Conservation (phyloP, 495 filamentous ascomycete genomes). For the Aspergillus avenaceus region DNA sequence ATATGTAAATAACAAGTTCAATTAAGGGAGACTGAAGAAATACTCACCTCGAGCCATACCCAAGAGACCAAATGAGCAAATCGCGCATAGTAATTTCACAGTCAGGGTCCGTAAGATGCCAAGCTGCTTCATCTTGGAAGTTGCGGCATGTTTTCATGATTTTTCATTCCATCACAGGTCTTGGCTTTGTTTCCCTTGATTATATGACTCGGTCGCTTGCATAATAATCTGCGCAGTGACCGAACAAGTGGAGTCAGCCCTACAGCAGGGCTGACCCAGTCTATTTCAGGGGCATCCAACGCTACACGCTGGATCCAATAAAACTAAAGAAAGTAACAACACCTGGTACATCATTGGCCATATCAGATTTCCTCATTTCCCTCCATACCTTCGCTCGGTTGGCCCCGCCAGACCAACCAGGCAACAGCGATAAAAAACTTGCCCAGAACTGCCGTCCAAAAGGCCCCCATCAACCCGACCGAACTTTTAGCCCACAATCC, state of each 20-base stretch:
- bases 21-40: background rate
- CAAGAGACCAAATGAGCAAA: conserved; percentile 15
- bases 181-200: background rate
- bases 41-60: conserved; percentile 18
- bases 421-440: conserved; percentile 49
- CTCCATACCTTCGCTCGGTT: background rate
- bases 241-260: background rate
- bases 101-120: background rate
- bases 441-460: conserved; percentile 58
- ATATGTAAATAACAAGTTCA: background rate
- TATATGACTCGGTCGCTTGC: background rate
- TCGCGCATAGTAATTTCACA: conserved; percentile 14
- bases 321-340: background rate
- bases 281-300: background rate
- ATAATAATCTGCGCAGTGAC: background rate
- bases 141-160: background rate
- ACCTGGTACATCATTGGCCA: background rate
- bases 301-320: background rate
- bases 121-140: background rate
- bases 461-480: conserved; percentile 54
- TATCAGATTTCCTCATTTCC: background rate
- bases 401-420: conserved; percentile 54
- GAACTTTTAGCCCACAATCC: conserved; percentile 54
- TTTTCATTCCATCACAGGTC: background rate
- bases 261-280: background rate